phyloP scores from a whole-genome alignment of 345 rosid genomes.

The Hypericum androsaemum region DNA sequence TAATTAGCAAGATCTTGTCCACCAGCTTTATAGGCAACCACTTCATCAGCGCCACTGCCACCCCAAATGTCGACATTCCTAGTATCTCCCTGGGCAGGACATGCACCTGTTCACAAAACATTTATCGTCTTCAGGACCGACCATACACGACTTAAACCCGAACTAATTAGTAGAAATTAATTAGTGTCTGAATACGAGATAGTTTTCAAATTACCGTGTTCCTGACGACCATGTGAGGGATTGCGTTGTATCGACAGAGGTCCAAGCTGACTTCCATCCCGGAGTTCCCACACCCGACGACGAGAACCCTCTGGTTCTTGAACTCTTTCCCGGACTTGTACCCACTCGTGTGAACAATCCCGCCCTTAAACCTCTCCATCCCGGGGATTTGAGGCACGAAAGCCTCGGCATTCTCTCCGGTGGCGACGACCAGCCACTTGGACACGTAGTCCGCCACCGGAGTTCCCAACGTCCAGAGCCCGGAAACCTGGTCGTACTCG shows the following conservation, averaged over 20 bases:
- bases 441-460: slow-evolving; percentile 39
- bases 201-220: slow-evolving; percentile 31
- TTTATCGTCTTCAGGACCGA: neutral
- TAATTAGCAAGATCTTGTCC: neutral
- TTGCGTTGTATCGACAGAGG: slow-evolving; percentile 51
- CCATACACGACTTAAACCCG: no score
- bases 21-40: neutral
- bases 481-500: slow-evolving; percentile 32
- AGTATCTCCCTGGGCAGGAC: neutral
- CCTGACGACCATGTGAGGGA: slow-evolving; percentile 49
- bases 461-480: slow-evolving; percentile 61
- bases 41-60: neutral
- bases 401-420: slow-evolving; percentile 72
- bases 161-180: no score
- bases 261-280: slow-evolving; percentile 63
- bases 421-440: slow-evolving; percentile 57
- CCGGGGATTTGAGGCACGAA: slow-evolving; percentile 40
- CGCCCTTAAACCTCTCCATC: slow-evolving; percentile 34
- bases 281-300: slow-evolving; percentile 80
- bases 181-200: no score
- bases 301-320: slow-evolving; percentile 37
- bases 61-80: neutral
- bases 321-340: slow-evolving; percentile 51
- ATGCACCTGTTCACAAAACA: neutral
- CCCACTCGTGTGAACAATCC: slow-evolving; percentile 42